Conservation (phyloP, 129 eudicot genomes). For the Flaveria ramosissima region DNA sequence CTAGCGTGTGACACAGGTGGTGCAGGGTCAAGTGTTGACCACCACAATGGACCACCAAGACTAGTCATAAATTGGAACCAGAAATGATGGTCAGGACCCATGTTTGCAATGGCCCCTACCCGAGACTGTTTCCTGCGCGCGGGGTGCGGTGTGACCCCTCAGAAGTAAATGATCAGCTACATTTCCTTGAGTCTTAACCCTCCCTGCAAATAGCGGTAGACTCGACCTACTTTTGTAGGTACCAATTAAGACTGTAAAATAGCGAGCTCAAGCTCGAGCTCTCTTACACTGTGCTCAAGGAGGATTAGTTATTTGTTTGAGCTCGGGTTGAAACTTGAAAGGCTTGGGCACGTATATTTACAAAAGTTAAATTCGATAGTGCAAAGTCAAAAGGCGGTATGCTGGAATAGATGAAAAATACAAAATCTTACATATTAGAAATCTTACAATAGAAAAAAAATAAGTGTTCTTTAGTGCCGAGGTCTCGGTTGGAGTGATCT, state of each 20-base stretch:
- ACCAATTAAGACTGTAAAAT: background rate
- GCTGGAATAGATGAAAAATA: no score
- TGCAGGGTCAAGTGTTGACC: constrained; percentile 17
- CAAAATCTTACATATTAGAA: no score
- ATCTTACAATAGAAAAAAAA: no score
- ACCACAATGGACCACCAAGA: constrained; percentile 26
- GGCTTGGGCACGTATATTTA: no score
- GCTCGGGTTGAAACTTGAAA: no score
- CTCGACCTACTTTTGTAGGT: constrained; percentile 20
- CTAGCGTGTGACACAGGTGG: constrained; percentile 4
- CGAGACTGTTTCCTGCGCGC: constrained; percentile 6
- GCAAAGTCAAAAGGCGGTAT: no score
- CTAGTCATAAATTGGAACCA: constrained; percentile 16
- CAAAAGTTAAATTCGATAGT: no score
- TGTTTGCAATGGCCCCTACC: constrained; percentile 26
- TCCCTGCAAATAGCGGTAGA: constrained; percentile 1
- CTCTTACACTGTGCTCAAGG: background rate
- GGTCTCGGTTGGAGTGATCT: no score
- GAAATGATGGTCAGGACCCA: constrained; percentile 7
- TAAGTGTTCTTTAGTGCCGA: rapidly evolving
- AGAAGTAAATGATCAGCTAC: constrained; percentile 11
- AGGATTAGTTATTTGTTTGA: no score
- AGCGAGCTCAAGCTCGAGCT: background rate
- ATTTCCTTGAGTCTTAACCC: constrained; percentile 3
- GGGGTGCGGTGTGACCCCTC: constrained; percentile 9